These are phyloP conservation scores for Nakazawaea siamensis DNA, from an alignment of 805 yeast genomes.

Conservation along the genomic window DNA sequence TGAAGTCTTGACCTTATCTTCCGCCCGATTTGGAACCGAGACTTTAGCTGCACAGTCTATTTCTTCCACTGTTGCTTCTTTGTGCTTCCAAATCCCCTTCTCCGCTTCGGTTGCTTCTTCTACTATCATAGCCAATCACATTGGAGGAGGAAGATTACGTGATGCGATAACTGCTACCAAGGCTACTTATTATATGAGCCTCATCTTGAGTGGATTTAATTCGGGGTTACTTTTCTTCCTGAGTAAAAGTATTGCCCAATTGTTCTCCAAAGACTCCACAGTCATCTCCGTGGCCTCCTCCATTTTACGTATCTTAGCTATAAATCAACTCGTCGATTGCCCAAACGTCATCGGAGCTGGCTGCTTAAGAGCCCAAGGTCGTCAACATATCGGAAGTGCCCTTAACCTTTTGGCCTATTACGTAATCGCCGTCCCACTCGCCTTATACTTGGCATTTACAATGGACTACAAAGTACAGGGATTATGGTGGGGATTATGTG, in stretches of 20 bases:
- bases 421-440: too few relatives aligned
- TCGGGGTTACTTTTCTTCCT: slow-evolving; percentile 25
- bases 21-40: slow-evolving; percentile 29
- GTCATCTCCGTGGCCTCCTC: slow-evolving; percentile 18
- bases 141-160: slow-evolving; percentile 40
- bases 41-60: slow-evolving; percentile 20
- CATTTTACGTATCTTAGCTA: slow-evolving; percentile 23
- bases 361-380: slow-evolving; percentile 48
- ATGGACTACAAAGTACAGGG: too few relatives aligned
- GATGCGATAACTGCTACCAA: slow-evolving; percentile 30
- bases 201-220: slow-evolving; percentile 32
- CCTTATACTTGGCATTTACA: too few relatives aligned
- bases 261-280: slow-evolving; percentile 23
- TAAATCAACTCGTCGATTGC: slow-evolving; percentile 40
- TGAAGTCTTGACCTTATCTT: slow-evolving; percentile 45
- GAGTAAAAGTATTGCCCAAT: slow-evolving; percentile 17
- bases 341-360: slow-evolving; percentile 44
- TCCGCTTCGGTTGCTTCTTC: slow-evolving; percentile 71
- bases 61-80: slow-evolving; percentile 50
- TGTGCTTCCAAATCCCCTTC: slow-evolving; percentile 68
- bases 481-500: too few relatives aligned
- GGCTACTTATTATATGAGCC: slow-evolving; percentile 27
- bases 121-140: slow-evolving; percentile 68
- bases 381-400: slow-evolving; percentile 48
- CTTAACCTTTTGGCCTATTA: too few relatives aligned